Evolutionary conservation across 805 yeast genomes (phyloP).

Genomic region (Kregervanrija pseudodelftensis): DNA sequence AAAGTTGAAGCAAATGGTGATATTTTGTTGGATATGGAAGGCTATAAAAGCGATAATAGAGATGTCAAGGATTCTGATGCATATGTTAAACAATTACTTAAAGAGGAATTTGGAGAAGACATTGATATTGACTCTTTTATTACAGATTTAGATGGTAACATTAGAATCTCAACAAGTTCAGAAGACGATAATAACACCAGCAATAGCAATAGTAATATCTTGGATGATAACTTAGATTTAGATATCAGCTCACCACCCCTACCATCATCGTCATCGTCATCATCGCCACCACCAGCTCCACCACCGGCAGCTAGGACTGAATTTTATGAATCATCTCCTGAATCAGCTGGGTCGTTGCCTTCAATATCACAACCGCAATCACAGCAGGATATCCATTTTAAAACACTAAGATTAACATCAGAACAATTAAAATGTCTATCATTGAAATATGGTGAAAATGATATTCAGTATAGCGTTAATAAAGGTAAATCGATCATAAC

Average conservation of each 20-base stretch:
- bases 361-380: conserved; percentile 13
- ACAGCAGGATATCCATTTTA: conserved; percentile 45
- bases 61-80: conserved; percentile 73
- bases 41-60: conserved; percentile 82
- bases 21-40: conserved; percentile 86
- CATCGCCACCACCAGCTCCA: neutral
- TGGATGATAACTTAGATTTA: conserved; percentile 15
- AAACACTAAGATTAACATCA: conserved; percentile 83
- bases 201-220: no score
- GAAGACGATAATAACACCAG: conserved; percentile 12
- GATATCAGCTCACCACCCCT: conserved; percentile 1
- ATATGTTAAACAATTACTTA: conserved; percentile 60
- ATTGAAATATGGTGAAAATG: conserved; percentile 73
- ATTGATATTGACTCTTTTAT: conserved; percentile 39
- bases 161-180: conserved; percentile 37
- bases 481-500: conserved; percentile 72
- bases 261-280: neutral
- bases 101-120: conserved; percentile 64
- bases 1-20: conserved; percentile 86
- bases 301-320: neutral
- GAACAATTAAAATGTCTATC: conserved; percentile 76
- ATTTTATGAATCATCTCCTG: conserved; percentile 12
- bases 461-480: conserved; percentile 69
- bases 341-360: conserved; percentile 15
- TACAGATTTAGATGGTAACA: conserved; percentile 62